Conservation (phyloP, 805 yeast genomes). For the Jamesozyma rosinii region DNA sequence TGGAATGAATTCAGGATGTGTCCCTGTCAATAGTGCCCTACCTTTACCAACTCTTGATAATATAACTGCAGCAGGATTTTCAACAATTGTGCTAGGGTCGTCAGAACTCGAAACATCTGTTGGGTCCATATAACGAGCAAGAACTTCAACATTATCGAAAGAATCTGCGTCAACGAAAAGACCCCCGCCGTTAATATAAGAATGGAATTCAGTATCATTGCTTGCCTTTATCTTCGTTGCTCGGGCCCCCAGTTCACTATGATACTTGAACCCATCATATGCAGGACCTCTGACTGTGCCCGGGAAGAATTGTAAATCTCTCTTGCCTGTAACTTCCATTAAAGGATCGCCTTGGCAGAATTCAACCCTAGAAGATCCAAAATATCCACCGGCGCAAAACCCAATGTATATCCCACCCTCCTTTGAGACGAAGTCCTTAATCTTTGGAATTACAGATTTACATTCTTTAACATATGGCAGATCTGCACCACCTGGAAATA, state of each 20-base stretch:
- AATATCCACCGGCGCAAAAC: constrained; percentile 94
- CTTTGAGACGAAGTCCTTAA: constrained; percentile 54
- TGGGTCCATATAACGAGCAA: constrained; percentile 57
- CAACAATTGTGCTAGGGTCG: constrained; percentile 14
- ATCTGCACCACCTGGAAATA: constrained; percentile 96
- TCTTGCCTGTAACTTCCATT: constrained; percentile 75
- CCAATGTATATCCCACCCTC: constrained; percentile 81
- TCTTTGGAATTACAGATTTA: constrained; percentile 57
- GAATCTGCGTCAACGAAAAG: constrained; percentile 68
- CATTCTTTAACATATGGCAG: constrained; percentile 69
- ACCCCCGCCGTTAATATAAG: constrained; percentile 85
- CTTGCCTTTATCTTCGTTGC: constrained; percentile 43
- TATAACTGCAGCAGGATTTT: constrained; percentile 58
- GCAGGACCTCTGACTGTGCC: constrained; percentile 81
- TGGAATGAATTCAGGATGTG: constrained; percentile 83
- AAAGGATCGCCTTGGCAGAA: constrained; percentile 66
- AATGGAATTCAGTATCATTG: constrained; percentile 23
- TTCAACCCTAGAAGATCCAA: constrained; percentile 63
- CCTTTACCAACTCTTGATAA: constrained; percentile 60
- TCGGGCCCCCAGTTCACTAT: constrained; percentile 64
- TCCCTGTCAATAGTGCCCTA: constrained; percentile 64
- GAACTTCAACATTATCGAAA: constrained; percentile 51
- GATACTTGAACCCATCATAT: constrained; percentile 69
- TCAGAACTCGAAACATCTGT: constrained; percentile 41
- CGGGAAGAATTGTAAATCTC: constrained; percentile 76